A percentile compares a stretch with the other conserved stretches of the same genome.
phyloP scores from a whole-genome alignment of 345 rosid species.

The Geranium rotundifolium region DNA sequence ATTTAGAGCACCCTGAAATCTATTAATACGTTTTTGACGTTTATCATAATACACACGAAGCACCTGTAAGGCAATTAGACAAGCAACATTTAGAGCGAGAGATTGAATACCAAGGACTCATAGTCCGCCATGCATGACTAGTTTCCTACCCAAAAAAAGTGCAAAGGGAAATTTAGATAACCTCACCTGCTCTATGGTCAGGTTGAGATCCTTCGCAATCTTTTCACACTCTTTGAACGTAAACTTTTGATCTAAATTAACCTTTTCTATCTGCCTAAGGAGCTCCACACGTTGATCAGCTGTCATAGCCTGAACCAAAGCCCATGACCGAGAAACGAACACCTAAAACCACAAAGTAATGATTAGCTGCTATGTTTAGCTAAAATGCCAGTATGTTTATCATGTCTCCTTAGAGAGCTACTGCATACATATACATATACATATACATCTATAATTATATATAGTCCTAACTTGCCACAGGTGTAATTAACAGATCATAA shows the following conservation, averaged over 20 bases:
- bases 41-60: conserved; percentile 64
- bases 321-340: conserved; percentile 65
- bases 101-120: not conserved
- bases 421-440: not conserved
- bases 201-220: conserved; percentile 72
- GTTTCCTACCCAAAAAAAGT: not conserved
- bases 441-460: too few species aligned
- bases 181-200: conserved; percentile 77
- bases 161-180: conserved; percentile 8
- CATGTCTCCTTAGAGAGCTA: not conserved
- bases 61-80: conserved; percentile 41
- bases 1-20: conserved; percentile 22
- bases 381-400: not conserved
- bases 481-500: not conserved
- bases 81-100: not conserved
- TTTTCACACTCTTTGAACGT: conserved; percentile 67
- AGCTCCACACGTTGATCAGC: conserved; percentile 76
- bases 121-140: not conserved
- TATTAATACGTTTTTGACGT: conserved; percentile 36
- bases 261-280: conserved; percentile 31
- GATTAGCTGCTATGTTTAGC: not conserved
- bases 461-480: not conserved
- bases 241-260: conserved; percentile 37
- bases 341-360: conserved; percentile 35
- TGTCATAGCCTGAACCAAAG: conserved; percentile 63